Evolutionary conservation across 192 early-diverging fungal species (phyloP), one percentile per base, ranked within the genome.

Genomic region (Backusella tarrabulga): DNA sequence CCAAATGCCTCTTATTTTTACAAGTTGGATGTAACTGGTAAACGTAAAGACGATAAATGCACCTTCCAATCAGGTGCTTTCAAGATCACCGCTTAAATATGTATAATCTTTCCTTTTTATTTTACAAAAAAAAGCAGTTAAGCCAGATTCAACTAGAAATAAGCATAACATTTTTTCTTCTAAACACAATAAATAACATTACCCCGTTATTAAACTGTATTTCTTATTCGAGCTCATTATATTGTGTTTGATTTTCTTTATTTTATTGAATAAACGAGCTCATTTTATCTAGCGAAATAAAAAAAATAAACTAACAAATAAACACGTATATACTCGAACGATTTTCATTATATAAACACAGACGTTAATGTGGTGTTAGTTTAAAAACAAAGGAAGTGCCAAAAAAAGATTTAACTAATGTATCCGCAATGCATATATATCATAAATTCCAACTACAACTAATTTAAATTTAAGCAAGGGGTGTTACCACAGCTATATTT

Each of bases 1-100:
- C 26, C 56, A 3, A 34, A 40, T 46, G 60, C 66, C 6, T 41
- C 35, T 66, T 75, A 75, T 36, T 75, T 60, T 12, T 75, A 75
- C 21, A 75, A 67, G 32, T 21, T 72, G 19, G 71, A 72, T 44
- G 71, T 72, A 32, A 72, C 71, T 1, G 42, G 71, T 72, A n/a
- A 72, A 21, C 40, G 41, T 19, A 32, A 72, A 29, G 71, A 29
- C 17, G 41, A 72, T 21, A 72, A 21, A n/a, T 72, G 71, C 42
- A 72, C 41, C 17, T 72, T 72, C 71, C 71, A 72, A 23, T 72
- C 71, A 42, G 71, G 71, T 50, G 71, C 44, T 32, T 72, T 72
- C 42, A 72, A 72, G 71, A 32, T 72, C 40, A 46, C 26, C 44
- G 21, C 70, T 71, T 71, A 71, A 71, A 46, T 29, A 23, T 56